Evolutionary conservation across 2,329 filamentous ascomycete species (phyloP).

Genomic region (Orbilia quercus): DNA sequence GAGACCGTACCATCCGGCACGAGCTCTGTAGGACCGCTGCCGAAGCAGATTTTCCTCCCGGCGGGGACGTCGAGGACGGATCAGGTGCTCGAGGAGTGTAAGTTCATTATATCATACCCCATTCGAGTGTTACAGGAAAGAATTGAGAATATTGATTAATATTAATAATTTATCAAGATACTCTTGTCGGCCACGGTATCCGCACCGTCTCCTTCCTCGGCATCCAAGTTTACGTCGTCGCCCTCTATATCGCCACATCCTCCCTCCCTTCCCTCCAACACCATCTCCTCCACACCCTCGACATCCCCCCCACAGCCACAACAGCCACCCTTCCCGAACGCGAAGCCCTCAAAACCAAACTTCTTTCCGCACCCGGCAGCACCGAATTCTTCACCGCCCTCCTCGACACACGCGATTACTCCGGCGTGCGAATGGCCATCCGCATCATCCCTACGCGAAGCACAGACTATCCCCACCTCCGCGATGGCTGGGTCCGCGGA

Average conservation of each 20-base stretch:
- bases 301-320: constrained; percentile 69
- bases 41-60: constrained; percentile 48
- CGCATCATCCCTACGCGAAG: constrained; percentile 89
- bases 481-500: constrained; percentile 89
- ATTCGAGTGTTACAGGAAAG: too few species aligned
- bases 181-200: constrained; percentile 85
- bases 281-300: constrained; percentile 66
- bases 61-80: constrained; percentile 9
- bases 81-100: constrained; percentile 52
- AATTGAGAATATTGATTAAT: too few species aligned
- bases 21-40: constrained; percentile 40
- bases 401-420: constrained; percentile 23
- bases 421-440: constrained; percentile 79
- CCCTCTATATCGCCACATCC: constrained; percentile 85
- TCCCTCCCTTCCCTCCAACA: constrained; percentile 85
- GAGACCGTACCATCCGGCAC: constrained; percentile 49
- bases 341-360: constrained; percentile 73
- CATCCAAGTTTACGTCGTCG: constrained; percentile 94
- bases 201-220: constrained; percentile 88
- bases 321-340: constrained; percentile 86
- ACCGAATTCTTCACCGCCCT: constrained; percentile 61
- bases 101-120: neutral
- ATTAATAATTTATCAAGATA: constrained; percentile 67
- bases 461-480: constrained; percentile 91
- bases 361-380: constrained; percentile 77